A percentile compares a stretch with the other conserved stretches of the same genome.
Conservation (phyloP, 1,284 basidiomycete species). For the Exobasidium rhododendri region DNA sequence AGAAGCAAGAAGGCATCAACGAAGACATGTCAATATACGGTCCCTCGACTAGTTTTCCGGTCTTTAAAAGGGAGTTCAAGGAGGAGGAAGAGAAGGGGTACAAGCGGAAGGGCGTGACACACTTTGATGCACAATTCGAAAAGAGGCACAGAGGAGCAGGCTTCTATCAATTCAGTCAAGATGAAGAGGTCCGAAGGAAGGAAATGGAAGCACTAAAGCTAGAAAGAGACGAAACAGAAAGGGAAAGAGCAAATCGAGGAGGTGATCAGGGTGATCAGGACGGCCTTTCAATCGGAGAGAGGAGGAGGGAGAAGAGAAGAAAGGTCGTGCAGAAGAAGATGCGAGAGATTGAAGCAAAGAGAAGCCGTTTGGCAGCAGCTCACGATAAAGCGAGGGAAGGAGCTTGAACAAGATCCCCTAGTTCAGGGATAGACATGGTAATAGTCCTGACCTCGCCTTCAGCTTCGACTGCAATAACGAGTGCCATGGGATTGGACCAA, state of each 20-base stretch:
- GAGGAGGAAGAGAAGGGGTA: background rate
- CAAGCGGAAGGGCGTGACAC: slow-evolving; percentile 43
- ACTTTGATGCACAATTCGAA: slow-evolving; percentile 78
- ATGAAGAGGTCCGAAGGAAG: slow-evolving; percentile 69
- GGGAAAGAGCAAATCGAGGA: background rate
- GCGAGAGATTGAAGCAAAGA: slow-evolving; percentile 8
- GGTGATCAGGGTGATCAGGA: background rate
- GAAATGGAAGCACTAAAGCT: slow-evolving; percentile 72
- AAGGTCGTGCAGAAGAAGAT: background rate
- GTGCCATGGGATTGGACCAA: no score
- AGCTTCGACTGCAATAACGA: no score
- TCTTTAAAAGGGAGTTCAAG: slow-evolving; percentile 65
- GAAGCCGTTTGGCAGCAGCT: background rate
- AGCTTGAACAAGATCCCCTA: no score
- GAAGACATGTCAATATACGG: slow-evolving; percentile 15
- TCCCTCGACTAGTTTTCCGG: slow-evolving; percentile 65
- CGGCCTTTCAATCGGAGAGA: background rate
- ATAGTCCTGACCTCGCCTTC: no score
- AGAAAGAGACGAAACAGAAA: slow-evolving; percentile 10
- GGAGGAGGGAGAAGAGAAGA: slow-evolving; percentile 9
- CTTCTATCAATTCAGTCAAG: slow-evolving; percentile 79
- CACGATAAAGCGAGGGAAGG: no score
- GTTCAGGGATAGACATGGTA: no score
- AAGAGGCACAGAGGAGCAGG: slow-evolving; percentile 79
- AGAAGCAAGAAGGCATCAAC: background rate